Evolutionary conservation across 148 eudicot genomes (phyloP).

Genomic region (Arbutus unedo): DNA sequence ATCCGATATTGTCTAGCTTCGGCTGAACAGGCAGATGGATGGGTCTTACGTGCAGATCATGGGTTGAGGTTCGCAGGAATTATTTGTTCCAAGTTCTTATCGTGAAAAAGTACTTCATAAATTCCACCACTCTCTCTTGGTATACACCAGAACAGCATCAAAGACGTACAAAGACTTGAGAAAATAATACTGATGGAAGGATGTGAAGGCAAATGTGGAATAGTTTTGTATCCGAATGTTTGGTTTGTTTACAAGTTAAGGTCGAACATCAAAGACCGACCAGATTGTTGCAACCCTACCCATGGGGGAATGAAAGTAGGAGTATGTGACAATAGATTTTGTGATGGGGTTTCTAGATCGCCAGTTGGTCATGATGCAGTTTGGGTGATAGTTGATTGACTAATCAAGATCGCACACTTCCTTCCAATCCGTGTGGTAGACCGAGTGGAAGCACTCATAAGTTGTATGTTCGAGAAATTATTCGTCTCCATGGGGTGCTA

Average conservation of each 20-base stretch:
- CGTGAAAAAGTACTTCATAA: not conserved
- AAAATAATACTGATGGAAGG: not conserved
- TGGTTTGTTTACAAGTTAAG: too few relatives aligned
- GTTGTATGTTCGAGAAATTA: not conserved
- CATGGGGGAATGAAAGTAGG: too few relatives aligned
- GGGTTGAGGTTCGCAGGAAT: too few relatives aligned
- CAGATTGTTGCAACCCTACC: too few relatives aligned
- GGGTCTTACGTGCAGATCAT: too few relatives aligned
- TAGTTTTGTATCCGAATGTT: not conserved
- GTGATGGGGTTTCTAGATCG: not conserved
- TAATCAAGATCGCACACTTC: not conserved
- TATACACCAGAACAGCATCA: not conserved
- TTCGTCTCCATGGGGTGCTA: too few relatives aligned
- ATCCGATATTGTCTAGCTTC: too few relatives aligned
- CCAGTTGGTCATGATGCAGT: not conserved
- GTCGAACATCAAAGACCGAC: too few relatives aligned
- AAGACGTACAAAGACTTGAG: too few relatives aligned
- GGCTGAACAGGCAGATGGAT: too few relatives aligned
- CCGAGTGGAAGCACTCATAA: not conserved
- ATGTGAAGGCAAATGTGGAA: not conserved
- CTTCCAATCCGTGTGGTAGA: not conserved
- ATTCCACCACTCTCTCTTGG: not conserved
- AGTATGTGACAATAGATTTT: not conserved
- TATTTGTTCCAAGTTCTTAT: too few relatives aligned
- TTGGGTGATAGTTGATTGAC: too few relatives aligned